These are phyloP conservation scores for Sordariomycetes sp. DNA, from an alignment of 2,329 filamentous ascomycete genomes.

Conservation along the genomic window DNA sequence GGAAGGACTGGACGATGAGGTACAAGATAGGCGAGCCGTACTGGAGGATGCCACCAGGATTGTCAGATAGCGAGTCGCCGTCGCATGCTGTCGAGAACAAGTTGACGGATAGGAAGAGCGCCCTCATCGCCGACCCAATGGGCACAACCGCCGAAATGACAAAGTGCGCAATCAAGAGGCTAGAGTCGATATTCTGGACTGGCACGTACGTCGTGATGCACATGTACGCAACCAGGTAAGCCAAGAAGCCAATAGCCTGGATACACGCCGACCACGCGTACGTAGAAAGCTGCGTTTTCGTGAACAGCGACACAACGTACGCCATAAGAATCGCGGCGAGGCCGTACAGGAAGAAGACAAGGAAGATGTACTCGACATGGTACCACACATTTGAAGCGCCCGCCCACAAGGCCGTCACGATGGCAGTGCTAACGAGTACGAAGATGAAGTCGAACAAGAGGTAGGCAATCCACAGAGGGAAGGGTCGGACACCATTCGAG, in stretches of 20 bases:
- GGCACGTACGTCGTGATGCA: constrained; percentile 65
- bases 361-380: constrained; percentile 69
- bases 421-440: constrained; percentile 53
- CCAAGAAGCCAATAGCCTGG: constrained; percentile 62
- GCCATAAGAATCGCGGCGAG: constrained; percentile 66
- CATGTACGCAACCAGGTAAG: constrained; percentile 65
- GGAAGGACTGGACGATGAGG: constrained; percentile 61
- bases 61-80: constrained; percentile 50
- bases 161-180: constrained; percentile 64
- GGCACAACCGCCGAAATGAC: constrained; percentile 66
- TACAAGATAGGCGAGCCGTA: constrained; percentile 85
- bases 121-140: constrained; percentile 63
- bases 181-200: constrained; percentile 47
- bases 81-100: constrained; percentile 74
- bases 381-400: constrained; percentile 62
- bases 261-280: constrained; percentile 76
- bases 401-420: constrained; percentile 62
- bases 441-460: constrained; percentile 71
- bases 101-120: constrained; percentile 72
- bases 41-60: constrained; percentile 61
- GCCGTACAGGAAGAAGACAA: constrained; percentile 74
- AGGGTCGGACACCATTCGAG: constrained; percentile 77
- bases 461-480: constrained; percentile 81
- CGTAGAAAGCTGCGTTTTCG: constrained; percentile 68
- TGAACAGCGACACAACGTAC: constrained; percentile 75